Base-by-base conservation (phyloP, 768 basidiomycete genomes). In the Coprinellus micaceus region DNA sequence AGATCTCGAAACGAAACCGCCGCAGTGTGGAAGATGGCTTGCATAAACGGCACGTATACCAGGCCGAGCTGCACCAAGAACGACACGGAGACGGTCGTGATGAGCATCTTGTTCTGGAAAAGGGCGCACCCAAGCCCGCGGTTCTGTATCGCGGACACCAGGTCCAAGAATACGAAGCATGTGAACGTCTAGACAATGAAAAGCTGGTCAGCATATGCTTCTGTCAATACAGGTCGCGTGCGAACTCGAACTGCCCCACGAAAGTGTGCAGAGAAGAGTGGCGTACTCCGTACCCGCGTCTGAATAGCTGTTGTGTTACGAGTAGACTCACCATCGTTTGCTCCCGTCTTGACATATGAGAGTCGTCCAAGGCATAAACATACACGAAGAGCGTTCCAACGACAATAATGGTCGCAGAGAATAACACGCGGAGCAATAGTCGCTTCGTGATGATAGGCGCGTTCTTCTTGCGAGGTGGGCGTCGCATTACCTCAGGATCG, bases 131-230 rank as follows among this genome's bases (percentile, higher is more conserved):
- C 85, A 15, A 98, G 82, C 11, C 94, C 94, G 53, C 96, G 91
- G 70, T 91, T 96, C 69, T 98, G 95, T 29, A 97, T 71, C 1
- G 96, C 96, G 37, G 94, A 98, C 10, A 94, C 89, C 43, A 98
- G 83, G 71, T 98, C 96, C 59, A 98, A 87, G 78, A 98, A 91
- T 56, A 98, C 96, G 72, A 98, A 98, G 67, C 86, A 89, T 17
- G 94, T 90, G 71, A 98, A 98, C 24, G 96, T 97, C 96, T 97
- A 70, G n/a, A 21, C 25, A 28, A 41, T n/a, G 56, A 53, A 47
- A 61, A 53, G 50, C 39, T 7, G 28, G 57, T 47, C 28, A 53
- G 56, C 37, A 25, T 48, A 41, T 15, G 33, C 30, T 24, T 47
- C 39, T 44, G 49, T 22, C 48, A 59, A 44, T 36, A 48, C 39